Evolutionary conservation across 2,329 filamentous ascomycete species (phyloP), one percentile per base, ranked within the genome.

Genomic region (Ascochyta pisi): DNA sequence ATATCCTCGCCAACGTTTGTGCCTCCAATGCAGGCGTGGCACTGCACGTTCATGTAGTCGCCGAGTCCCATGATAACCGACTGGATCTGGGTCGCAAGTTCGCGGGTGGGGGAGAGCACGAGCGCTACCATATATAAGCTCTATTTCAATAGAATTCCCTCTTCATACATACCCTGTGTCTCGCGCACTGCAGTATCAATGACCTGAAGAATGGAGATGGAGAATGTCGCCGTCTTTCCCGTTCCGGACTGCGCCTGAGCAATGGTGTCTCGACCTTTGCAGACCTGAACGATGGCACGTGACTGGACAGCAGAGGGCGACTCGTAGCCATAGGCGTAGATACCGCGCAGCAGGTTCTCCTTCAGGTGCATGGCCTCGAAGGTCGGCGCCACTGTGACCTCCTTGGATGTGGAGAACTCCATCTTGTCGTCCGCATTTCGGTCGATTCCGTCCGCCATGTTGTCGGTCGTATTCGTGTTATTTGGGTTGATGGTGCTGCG

Each of bases 1-100:
- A 99, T 99, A 74, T 99, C 95, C 76, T 98, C 95, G 68, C 95
- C 92, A 34, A 99, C 93, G 73, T 96, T 98, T 65, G 95, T 99
- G 58, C 95, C 95, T 66, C 95, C 95, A 71, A 99, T 98, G 79
- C 95, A 99, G 57, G 95, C 94, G 72, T 99, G 95, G 80, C 95
- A 99, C 79, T 99, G 93, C 3, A 99, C 92, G 74, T 97, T 97
- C 95, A 99, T 98, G 83, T 97, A 99, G 79, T 99, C 95, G 64
- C 95, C 95, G n/a, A 99, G 86, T n/a, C 95, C 95, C 88, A 98
- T 96, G 67, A 99, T 90, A 57, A 99, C 95, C 33, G 92, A 96
- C 80, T 99, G 95, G 64, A 99, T 99, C 80, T 99, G 95, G 26
- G 94, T 97, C 41, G 95, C 95, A 63, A 99, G 83, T 84, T 99